Percentiles rank a stretch among this genome's conserved stretches.
phyloP scores from a whole-genome alignment of 2,329 filamentous ascomycete species.

The Aspergillus neoniger region DNA sequence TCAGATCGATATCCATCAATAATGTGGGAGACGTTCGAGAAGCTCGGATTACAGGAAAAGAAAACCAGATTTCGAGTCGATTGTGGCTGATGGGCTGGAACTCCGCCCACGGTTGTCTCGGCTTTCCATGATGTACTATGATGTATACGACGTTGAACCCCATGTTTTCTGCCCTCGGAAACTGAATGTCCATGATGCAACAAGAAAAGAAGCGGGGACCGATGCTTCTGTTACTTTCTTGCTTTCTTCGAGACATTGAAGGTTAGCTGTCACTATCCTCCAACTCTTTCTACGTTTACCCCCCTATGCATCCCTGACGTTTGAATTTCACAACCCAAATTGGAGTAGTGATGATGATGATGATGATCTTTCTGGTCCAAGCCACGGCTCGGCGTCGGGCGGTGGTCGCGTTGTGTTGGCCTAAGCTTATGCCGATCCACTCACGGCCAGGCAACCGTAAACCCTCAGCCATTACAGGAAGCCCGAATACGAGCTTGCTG shows the following conservation, averaged over 20 bases:
- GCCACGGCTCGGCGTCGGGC: constrained; percentile 4
- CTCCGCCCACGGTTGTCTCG: constrained; percentile 1
- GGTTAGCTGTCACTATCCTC: background rate
- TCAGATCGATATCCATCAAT: too few species aligned
- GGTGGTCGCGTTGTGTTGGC: constrained; percentile 12
- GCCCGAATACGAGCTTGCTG: background rate
- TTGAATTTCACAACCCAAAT: background rate
- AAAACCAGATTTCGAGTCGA: background rate
- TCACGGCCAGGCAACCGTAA: constrained; percentile 12
- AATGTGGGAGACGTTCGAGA: too few species aligned
- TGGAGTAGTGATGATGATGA: background rate
- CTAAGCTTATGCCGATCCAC: constrained; percentile 15
- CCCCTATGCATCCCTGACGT: background rate
- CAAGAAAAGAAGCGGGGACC: background rate
- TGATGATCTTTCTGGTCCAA: background rate
- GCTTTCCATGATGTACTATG: constrained; percentile 5
- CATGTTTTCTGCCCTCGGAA: background rate
- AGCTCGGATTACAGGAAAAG: background rate
- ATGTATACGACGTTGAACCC: constrained; percentile 6
- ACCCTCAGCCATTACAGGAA: background rate
- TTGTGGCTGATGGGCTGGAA: constrained; percentile 1
- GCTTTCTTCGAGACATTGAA: background rate
- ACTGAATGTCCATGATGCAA: constrained; percentile 4
- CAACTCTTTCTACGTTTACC: background rate
- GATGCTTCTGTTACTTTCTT: background rate